These are phyloP conservation scores for Stachybotrys chlorohalonatus DNA, from an alignment of 2,329 filamentous ascomycete genomes.

Conservation along the genomic window DNA sequence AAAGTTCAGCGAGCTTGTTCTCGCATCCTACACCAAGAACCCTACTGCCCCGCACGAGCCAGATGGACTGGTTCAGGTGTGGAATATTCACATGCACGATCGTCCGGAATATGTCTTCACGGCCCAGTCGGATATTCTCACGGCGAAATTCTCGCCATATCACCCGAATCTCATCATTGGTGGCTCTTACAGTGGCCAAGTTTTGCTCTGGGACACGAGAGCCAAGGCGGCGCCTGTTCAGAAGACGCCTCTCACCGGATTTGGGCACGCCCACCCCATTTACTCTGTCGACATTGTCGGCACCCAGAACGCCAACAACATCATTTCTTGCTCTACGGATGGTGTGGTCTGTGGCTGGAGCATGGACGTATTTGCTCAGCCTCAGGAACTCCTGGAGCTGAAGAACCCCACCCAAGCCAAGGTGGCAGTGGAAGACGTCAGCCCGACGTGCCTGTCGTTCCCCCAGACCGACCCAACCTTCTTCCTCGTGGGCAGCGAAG, in stretches of 20 bases:
- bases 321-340: conserved; percentile 93
- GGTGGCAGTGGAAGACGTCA: conserved; percentile 73
- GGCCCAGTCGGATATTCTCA: conserved; percentile 88
- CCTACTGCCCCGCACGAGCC: conserved; percentile 89
- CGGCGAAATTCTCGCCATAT: conserved; percentile 96
- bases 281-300: conserved; percentile 94
- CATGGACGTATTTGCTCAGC: conserved; percentile 94
- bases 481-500: conserved; percentile 93
- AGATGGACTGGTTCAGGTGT: conserved; percentile 87
- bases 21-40: conserved; percentile 96
- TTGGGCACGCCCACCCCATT: conserved; percentile 91
- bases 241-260: conserved; percentile 90
- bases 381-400: conserved; percentile 86
- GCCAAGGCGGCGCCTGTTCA: conserved; percentile 84
- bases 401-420: conserved; percentile 78
- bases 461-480: conserved; percentile 93
- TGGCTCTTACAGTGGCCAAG: conserved; percentile 92
- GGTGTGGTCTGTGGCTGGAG: conserved; percentile 96
- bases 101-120: conserved; percentile 95
- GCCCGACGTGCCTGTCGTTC: conserved; percentile 90
- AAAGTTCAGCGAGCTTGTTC: conserved; percentile 85
- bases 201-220: conserved; percentile 93
- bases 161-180: conserved; percentile 95
- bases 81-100: conserved; percentile 93
- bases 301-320: conserved; percentile 98